A percentile compares a stretch with the other conserved stretches of the same genome.
phyloP scores from a whole-genome alignment of 495 filamentous ascomycete species.

The Neurospora sp. region DNA sequence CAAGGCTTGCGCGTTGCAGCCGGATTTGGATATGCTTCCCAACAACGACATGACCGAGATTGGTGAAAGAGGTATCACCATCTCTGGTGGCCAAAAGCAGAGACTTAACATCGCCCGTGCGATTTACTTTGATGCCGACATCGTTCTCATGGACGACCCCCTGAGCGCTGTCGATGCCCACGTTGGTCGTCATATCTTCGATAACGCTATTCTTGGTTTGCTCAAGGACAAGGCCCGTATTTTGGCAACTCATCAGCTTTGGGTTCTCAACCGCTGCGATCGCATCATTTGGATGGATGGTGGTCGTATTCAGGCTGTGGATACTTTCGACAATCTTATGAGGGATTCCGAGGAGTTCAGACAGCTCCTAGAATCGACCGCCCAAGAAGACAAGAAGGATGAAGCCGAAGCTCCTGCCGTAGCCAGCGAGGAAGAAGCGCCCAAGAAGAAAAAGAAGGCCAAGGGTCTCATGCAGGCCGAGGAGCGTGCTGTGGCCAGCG shows the following conservation, averaged over 20 bases:
- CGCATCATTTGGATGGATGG: slow-evolving; percentile 85
- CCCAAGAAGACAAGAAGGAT: slow-evolving; percentile 57
- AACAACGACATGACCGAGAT: slow-evolving; percentile 65
- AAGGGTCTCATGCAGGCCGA: slow-evolving; percentile 80
- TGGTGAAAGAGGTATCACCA: slow-evolving; percentile 70
- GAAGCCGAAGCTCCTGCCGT: slow-evolving; percentile 31
- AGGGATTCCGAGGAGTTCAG: slow-evolving; percentile 61
- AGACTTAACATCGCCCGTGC: slow-evolving; percentile 75
- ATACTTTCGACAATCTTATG: slow-evolving; percentile 84
- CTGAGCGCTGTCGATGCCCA: slow-evolving; percentile 78
- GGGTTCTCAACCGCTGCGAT: slow-evolving; percentile 83
- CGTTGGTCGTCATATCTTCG: slow-evolving; percentile 90
- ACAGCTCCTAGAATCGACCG: slow-evolving; percentile 72
- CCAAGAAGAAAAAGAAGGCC: slow-evolving; percentile 52
- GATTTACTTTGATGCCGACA: slow-evolving; percentile 74
- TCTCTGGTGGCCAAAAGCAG: slow-evolving; percentile 80
- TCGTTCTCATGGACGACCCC: slow-evolving; percentile 78
- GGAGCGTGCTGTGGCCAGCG: slow-evolving; percentile 71
- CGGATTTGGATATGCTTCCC: slow-evolving; percentile 68
- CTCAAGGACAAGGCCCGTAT: slow-evolving; percentile 83
- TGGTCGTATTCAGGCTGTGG: slow-evolving; percentile 71
- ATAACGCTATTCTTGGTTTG: slow-evolving; percentile 84
- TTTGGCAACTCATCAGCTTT: slow-evolving; percentile 88
- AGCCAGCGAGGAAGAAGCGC: slow-evolving; percentile 35
- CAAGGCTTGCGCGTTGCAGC: slow-evolving; percentile 53